Evolutionary conservation across 2,329 filamentous ascomycete genomes (phyloP).

Genomic region (Fusarium sp.): DNA sequence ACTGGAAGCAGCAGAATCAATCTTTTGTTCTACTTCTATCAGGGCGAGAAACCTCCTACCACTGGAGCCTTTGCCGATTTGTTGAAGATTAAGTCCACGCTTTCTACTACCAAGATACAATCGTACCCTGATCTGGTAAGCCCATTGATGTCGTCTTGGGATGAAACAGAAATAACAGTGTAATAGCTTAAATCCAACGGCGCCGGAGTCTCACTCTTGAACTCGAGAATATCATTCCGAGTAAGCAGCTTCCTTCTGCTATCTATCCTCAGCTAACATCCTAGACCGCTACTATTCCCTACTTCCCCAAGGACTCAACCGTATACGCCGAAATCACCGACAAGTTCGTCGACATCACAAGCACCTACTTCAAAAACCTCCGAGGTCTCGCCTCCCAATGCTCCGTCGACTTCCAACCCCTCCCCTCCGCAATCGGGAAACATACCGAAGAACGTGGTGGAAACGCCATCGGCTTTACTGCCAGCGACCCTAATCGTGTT

Average conservation of each 20-base stretch:
- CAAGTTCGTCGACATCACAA: background rate
- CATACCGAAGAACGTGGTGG: slow-evolving; percentile 4
- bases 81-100: slow-evolving; percentile 5
- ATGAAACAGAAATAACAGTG: rapidly evolving
- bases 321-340: slow-evolving; percentile 10
- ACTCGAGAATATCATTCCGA: slow-evolving; percentile 20
- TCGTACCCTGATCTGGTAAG: slow-evolving; percentile 5
- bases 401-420: slow-evolving; percentile 24
- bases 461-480: slow-evolving; percentile 12
- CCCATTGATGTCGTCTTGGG: rapidly evolving
- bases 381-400: slow-evolving; percentile 13
- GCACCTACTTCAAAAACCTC: slow-evolving; percentile 1
- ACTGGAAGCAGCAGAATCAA: background rate
- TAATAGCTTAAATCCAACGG: slow-evolving; percentile 2
- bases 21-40: slow-evolving; percentile 22
- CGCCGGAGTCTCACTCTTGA: slow-evolving; percentile 2
- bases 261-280: background rate
- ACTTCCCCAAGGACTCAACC: background rate
- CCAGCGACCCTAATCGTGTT: background rate
- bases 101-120: background rate
- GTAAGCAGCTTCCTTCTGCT: background rate
- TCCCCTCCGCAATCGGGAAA: slow-evolving; percentile 5
- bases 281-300: slow-evolving; percentile 11
- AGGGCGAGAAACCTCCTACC: slow-evolving; percentile 13
- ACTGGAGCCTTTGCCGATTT: slow-evolving; percentile 18